Evolutionary conservation across 805 yeast genomes (phyloP), one percentile per base, ranked within the genome.

Genomic region (Nakazawaea ishiwadae): DNA sequence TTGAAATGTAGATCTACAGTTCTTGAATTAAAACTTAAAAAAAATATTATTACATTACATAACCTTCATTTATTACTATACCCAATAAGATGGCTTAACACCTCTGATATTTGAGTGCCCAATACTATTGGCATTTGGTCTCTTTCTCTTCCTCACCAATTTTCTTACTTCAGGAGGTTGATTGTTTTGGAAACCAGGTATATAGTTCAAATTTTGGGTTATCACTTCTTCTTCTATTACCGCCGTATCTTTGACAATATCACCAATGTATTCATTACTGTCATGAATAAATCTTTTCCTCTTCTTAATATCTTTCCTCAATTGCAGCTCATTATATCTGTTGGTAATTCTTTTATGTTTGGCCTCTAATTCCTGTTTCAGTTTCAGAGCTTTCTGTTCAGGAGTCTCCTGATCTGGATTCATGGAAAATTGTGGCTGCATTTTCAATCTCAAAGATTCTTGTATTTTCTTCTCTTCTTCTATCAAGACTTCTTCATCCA

Each of bases 51-150:
- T 14, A 9, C 9, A 12, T 12, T 29, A 14, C 32, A 14, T 29
- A 9, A 11, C 10, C 14, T 4, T 31, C 11, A 6, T 15, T 10
- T 15, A 11, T 15, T 4, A 15, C 8, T 19, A 41, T 18, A 6
- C 38, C 40, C 35, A 39, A 49, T 71, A 75, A 1, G 75, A 69
- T 8, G 80, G 76, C 45, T 61, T 69, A 28, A 62, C 58, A 8
- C 68, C 66, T 40, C 60, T 57, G 14, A 74, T 65, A 48, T 73
- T 74, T 2, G 71, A 61, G 47, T 69, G 58, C 0, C 71, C 73
- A 10, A 70, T 33, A 37, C 68, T 62, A 49, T 75, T 75, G 8
- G 77, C 70, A 53, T 73, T 75, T 2, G 79, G 75, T 35, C 52
- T 57, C 46, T 71, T 62, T 47, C 62, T 66, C 16, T 70, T 68